Evolutionary conservation across 345 rosid genomes (phyloP).

Genomic region (Eucalyptus microcorys): DNA sequence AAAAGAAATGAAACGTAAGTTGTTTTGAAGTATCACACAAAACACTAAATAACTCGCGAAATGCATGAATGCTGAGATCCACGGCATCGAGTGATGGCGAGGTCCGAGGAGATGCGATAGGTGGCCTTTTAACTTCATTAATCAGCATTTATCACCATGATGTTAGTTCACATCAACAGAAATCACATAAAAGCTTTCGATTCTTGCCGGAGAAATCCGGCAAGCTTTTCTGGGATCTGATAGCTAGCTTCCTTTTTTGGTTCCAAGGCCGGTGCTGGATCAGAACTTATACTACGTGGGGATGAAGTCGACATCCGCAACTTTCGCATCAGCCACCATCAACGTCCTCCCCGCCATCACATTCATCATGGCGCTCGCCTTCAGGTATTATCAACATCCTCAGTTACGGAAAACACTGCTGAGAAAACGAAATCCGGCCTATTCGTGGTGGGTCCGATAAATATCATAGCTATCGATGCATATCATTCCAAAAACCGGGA

Average conservation of each 20-base stretch:
- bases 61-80: background rate
- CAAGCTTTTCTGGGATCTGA: background rate
- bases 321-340: constrained; percentile 55
- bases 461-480: background rate
- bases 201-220: background rate
- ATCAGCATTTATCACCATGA: background rate
- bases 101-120: too few relatives aligned
- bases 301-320: constrained; percentile 78
- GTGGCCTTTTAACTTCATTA: background rate
- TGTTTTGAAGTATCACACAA: background rate
- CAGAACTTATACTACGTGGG: constrained; percentile 77
- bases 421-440: background rate
- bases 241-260: background rate
- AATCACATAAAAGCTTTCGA: background rate
- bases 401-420: background rate
- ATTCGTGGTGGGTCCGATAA: background rate
- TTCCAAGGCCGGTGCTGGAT: constrained; percentile 72
- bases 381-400: constrained; percentile 30
- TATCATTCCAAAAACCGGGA: background rate
- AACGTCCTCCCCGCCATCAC: constrained; percentile 86
- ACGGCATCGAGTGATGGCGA: too few relatives aligned
- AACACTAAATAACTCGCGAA: background rate
- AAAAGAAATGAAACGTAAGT: background rate
- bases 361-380: constrained; percentile 70
- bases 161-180: background rate